Base-by-base conservation (phyloP, 352 stramenopile species). In the Albugo laibachii region DNA sequence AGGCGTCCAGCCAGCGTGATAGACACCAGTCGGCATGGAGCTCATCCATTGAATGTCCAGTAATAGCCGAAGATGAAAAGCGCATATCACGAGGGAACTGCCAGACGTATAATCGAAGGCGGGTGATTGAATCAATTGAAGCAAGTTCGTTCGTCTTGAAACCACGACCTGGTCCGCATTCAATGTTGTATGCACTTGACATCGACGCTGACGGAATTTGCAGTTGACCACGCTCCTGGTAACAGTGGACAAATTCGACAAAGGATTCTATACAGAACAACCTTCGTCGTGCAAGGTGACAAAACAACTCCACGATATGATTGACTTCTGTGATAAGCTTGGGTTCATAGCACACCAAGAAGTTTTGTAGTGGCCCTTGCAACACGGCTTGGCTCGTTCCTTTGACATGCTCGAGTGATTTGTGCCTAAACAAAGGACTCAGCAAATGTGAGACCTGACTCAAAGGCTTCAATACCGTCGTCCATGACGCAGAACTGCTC, bases 181-280 rank as follows among this genome's bases (percentile, higher is more conserved):
- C 78, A 40, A 92, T 87, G 37, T 92, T 86, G 61, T 85, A 92
- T 3, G 70, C 74, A 10, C 71, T 85, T 35, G 72, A 70, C 24
- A 85, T 70, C 5, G 87, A 57, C 2, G 54, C 67, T 5, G 66
- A 63, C 27, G 46, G 54, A 37, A 48, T 38, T n/a, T 41, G 11
- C 2, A 6, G 42, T 46, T 37, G 45, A 5, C 45, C 55, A 6
- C 54, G 53, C 56, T 85, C 76, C 20, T 65, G 73, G 38, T 53
- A 76, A 42, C 58, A 69, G 2, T 63, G 59, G 6, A 62, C 70
- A 24, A 88, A 88, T 20, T 83, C 63, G 2, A 88, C 67, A 18
- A 88, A 85, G 42, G 53, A 68, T 2, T 80, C 55, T 12, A 88
- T 63, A 52, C 66, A 80, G 53, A 88, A 85, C 6, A 88, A 56